Evolutionary conservation across 1,139 yeast genomes (phyloP).

Genomic region (Saccharomycopsis crataegensis): DNA sequence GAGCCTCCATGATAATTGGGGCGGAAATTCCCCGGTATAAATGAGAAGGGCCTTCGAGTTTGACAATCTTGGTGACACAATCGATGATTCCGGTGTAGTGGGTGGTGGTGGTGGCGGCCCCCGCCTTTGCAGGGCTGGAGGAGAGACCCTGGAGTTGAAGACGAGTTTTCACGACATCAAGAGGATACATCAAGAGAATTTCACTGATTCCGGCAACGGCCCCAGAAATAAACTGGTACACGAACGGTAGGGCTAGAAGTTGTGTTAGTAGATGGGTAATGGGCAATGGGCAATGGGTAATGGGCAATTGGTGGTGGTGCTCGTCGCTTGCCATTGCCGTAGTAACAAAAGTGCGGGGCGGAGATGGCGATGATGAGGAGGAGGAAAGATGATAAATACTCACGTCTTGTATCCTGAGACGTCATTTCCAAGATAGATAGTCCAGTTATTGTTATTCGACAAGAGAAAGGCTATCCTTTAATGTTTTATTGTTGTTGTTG

Average conservation of each 20-base stretch:
- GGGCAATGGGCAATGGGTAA: too few relatives aligned
- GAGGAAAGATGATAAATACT: too few relatives aligned
- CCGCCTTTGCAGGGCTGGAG: conserved; percentile 46
- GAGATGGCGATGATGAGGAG: too few relatives aligned
- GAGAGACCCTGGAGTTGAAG: conserved; percentile 75
- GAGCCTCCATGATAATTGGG: conserved; percentile 99
- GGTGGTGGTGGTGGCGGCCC: conserved; percentile 14
- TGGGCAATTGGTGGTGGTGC: too few relatives aligned
- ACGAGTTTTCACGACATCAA: conserved; percentile 96
- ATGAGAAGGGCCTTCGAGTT: conserved; percentile 75
- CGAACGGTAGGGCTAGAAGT: conserved; percentile 60
- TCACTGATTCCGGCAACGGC: conserved; percentile 98
- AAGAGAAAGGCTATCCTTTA: too few relatives aligned
- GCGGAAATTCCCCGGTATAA: conserved; percentile 91
- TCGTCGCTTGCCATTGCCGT: too few relatives aligned
- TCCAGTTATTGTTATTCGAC: too few relatives aligned
- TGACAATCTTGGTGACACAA: conserved; percentile 73
- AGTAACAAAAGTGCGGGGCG: too few relatives aligned
- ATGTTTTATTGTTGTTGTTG: too few relatives aligned
- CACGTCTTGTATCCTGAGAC: too few relatives aligned
- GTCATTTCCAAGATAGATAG: too few relatives aligned
- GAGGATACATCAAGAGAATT: conserved; percentile 93
- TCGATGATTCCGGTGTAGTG: conserved; percentile 78
- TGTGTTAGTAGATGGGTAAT: too few relatives aligned
- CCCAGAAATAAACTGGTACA: conserved; percentile 87